Evolutionary conservation across 2,329 filamentous ascomycete species (phyloP).

Genomic region (Aureobasidium mangrovei): DNA sequence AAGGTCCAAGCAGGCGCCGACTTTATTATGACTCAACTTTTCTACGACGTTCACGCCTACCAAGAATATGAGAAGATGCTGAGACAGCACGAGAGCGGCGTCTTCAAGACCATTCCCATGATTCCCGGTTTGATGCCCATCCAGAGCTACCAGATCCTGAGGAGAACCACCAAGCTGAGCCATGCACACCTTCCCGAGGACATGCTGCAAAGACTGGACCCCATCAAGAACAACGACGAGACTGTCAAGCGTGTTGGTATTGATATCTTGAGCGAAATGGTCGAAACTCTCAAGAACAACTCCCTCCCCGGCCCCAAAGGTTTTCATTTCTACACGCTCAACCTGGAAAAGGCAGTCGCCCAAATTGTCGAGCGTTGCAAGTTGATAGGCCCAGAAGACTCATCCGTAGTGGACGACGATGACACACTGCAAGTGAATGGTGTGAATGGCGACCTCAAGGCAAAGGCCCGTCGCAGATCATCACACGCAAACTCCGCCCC

Average conservation of each 20-base stretch:
- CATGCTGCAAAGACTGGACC: constrained; percentile 61
- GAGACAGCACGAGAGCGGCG: constrained; percentile 70
- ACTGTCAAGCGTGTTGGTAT: constrained; percentile 72
- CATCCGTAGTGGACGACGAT: constrained; percentile 31
- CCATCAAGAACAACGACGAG: constrained; percentile 70
- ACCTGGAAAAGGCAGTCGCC: constrained; percentile 89
- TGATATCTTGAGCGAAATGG: constrained; percentile 74
- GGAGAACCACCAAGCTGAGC: constrained; percentile 86
- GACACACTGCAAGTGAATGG: constrained; percentile 22
- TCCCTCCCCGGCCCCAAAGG: constrained; percentile 55
- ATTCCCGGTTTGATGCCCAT: constrained; percentile 96
- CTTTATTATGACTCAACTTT: constrained; percentile 97
- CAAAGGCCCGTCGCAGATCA: constrained; percentile 47
- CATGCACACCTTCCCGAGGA: constrained; percentile 70
- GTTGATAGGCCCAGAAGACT: constrained; percentile 60
- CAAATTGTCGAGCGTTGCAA: constrained; percentile 80
- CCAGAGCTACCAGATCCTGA: constrained; percentile 93
- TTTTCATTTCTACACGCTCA: constrained; percentile 96
- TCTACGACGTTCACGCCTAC: constrained; percentile 84
- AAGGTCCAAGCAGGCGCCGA: constrained; percentile 88
- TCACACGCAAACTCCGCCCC: constrained; percentile 78
- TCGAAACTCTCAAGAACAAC: constrained; percentile 66
- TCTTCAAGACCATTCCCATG: constrained; percentile 79
- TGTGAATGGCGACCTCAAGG: constrained; percentile 19
- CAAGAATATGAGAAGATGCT: constrained; percentile 67